Conservation (phyloP, 2,329 filamentous ascomycete genomes). For the Byssothecium circinans region DNA sequence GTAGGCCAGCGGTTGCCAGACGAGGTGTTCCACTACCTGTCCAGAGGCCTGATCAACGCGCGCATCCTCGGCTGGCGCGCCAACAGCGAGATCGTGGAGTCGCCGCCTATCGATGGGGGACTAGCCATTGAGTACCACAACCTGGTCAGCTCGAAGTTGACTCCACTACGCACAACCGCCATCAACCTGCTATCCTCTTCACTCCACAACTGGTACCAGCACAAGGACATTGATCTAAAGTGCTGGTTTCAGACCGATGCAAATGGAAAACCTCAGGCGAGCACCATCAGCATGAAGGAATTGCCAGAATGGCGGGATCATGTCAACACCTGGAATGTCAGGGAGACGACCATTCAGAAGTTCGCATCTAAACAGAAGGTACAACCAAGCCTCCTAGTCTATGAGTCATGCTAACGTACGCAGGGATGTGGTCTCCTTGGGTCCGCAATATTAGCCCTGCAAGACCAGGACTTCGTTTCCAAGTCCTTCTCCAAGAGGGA, state of each 20-base stretch:
- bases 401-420: conserved; percentile 10
- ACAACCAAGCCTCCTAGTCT: background rate
- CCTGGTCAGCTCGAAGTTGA: conserved; percentile 73
- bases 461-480: conserved; percentile 68
- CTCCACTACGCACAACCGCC: conserved; percentile 73
- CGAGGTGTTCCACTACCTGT: conserved; percentile 88
- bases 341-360: conserved; percentile 58
- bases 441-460: conserved; percentile 61
- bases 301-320: conserved; percentile 56
- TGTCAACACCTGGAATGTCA: conserved; percentile 72
- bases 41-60: conserved; percentile 76
- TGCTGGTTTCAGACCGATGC: conserved; percentile 69
- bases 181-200: conserved; percentile 77
- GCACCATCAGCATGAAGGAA: conserved; percentile 65
- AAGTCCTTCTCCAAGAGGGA: conserved; percentile 66
- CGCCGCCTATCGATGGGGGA: conserved; percentile 83
- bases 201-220: conserved; percentile 80
- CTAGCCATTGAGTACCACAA: conserved; percentile 78
- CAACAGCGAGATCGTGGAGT: conserved; percentile 74
- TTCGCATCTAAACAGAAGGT: conserved; percentile 32
- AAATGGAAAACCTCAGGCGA: conserved; percentile 46
- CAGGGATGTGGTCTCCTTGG: conserved; percentile 49
- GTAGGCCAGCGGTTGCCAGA: conserved; percentile 86
- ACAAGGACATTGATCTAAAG: conserved; percentile 73
- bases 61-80: conserved; percentile 81